Evolutionary conservation across 768 basidiomycete species (phyloP).

Genomic region (Boletellus ananas): DNA sequence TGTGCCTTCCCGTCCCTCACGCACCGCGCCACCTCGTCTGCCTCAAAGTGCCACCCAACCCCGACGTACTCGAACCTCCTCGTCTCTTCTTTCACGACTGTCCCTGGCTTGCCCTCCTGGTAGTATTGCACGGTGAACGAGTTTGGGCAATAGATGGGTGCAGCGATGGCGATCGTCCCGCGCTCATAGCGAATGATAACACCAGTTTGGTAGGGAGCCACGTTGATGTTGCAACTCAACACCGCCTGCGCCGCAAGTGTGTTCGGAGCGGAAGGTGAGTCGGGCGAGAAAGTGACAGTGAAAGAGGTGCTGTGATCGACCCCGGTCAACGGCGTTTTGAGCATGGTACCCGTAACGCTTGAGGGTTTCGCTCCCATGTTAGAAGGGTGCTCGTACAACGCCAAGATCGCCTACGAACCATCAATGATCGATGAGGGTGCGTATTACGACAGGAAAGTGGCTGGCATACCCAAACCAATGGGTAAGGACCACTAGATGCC

Average conservation of each 20-base stretch:
- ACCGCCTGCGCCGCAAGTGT: constrained; percentile 66
- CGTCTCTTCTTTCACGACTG: constrained; percentile 53
- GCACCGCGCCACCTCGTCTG: constrained; percentile 83
- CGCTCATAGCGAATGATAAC: constrained; percentile 71
- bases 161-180: constrained; percentile 60
- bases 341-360: constrained; percentile 61
- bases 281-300: constrained; percentile 60
- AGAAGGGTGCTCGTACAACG: constrained; percentile 74
- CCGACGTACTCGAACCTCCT: constrained; percentile 57
- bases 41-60: constrained; percentile 79
- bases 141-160: constrained; percentile 66
- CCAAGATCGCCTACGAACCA: constrained; percentile 62
- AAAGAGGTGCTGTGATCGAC: constrained; percentile 79
- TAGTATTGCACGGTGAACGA: constrained; percentile 63
- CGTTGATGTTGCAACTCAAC: constrained; percentile 64
- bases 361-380: constrained; percentile 60
- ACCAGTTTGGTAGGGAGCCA: constrained; percentile 44
- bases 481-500: constrained; percentile 67
- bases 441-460: neutral
- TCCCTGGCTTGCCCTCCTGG: constrained; percentile 41
- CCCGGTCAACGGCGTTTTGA: constrained; percentile 72
- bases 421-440: constrained; percentile 14
- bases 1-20: constrained; percentile 69
- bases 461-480: constrained; percentile 65
- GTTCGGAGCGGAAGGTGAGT: constrained; percentile 33